Evolutionary conservation across 2,329 filamentous ascomycete species (phyloP).

Genomic region (Neurospora crassa): DNA sequence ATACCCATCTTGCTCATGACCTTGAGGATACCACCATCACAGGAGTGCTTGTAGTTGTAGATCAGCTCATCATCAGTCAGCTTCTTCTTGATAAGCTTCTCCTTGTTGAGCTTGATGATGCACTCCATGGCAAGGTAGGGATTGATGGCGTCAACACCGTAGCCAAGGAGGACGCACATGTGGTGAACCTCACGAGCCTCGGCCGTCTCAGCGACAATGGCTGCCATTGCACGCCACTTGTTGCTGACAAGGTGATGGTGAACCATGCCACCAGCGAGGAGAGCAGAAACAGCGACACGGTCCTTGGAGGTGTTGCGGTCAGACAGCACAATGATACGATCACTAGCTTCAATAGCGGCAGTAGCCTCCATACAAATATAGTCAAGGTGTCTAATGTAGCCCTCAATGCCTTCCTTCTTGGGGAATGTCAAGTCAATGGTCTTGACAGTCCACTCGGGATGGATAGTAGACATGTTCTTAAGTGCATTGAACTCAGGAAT

Average conservation of each 20-base stretch:
- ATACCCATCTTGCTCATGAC: slow-evolving; percentile 99
- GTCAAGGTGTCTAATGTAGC: slow-evolving; percentile 82
- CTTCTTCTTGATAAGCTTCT: slow-evolving; percentile 87
- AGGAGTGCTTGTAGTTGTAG: slow-evolving; percentile 93
- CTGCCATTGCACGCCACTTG: slow-evolving; percentile 86
- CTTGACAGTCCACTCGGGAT: slow-evolving; percentile 79
- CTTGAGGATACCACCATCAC: slow-evolving; percentile 91
- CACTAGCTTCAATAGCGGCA: slow-evolving; percentile 69
- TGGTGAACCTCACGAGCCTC: slow-evolving; percentile 97
- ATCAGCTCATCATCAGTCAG: slow-evolving; percentile 74
- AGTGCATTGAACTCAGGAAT: slow-evolving; percentile 86
- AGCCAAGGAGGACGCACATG: slow-evolving; percentile 96
- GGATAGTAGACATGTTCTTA: slow-evolving; percentile 62
- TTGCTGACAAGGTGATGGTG: slow-evolving; percentile 93
- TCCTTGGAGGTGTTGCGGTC: slow-evolving; percentile 78
- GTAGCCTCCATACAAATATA: slow-evolving; percentile 79
- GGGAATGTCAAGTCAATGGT: slow-evolving; percentile 90
- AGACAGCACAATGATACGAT: slow-evolving; percentile 81
- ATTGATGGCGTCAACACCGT: slow-evolving; percentile 89
- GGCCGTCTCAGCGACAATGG: slow-evolving; percentile 81
- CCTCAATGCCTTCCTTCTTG: slow-evolving; percentile 70
- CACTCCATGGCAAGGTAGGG: slow-evolving; percentile 94
- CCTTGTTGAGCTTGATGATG: slow-evolving; percentile 91
- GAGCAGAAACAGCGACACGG: slow-evolving; percentile 74
- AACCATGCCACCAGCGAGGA: slow-evolving; percentile 84